phyloP scores from a whole-genome alignment of 2,329 filamentous ascomycete genomes.

The Botrytis porri region DNA sequence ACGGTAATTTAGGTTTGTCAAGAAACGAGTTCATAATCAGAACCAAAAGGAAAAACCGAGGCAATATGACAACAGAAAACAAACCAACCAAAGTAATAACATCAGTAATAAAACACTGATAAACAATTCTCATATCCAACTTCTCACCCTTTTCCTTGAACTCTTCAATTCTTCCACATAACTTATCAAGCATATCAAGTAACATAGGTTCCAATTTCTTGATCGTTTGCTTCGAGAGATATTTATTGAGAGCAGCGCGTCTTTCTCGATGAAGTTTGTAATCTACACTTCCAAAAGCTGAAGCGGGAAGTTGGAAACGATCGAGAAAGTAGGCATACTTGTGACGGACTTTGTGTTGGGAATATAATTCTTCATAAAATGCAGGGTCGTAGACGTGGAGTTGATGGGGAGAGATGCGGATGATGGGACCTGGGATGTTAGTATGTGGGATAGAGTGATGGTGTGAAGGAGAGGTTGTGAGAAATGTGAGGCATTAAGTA shows the following conservation, averaged over 20 bases:
- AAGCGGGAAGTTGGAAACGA: conserved; percentile 1
- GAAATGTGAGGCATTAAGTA: background rate
- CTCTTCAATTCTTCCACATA: conserved; percentile 26
- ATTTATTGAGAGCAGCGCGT: conserved; percentile 29
- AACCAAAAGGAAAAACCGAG: background rate
- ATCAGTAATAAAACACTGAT: conserved; percentile 32
- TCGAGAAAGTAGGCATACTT: conserved; percentile 23
- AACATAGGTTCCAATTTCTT: conserved; percentile 28
- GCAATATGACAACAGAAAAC: background rate
- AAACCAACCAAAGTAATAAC: conserved; percentile 30
- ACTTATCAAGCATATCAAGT: conserved; percentile 26
- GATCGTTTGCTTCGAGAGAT: conserved; percentile 28
- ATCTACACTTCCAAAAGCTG: conserved; percentile 27
- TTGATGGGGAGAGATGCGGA: conserved; percentile 27
- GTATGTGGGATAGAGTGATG: background rate
- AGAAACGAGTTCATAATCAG: too few relatives aligned
- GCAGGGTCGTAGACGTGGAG: conserved; percentile 25
- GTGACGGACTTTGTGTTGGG: conserved; percentile 20
- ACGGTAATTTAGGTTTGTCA: background rate
- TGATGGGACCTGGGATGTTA: conserved; percentile 23
- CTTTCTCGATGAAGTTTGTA: conserved; percentile 30
- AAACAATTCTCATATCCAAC: conserved; percentile 25
- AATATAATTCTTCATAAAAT: conserved; percentile 31
- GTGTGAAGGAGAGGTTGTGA: background rate
- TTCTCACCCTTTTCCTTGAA: conserved; percentile 20